Base-by-base conservation (phyloP, 164 flowering plant species). In the Echeveria elegans region DNA sequence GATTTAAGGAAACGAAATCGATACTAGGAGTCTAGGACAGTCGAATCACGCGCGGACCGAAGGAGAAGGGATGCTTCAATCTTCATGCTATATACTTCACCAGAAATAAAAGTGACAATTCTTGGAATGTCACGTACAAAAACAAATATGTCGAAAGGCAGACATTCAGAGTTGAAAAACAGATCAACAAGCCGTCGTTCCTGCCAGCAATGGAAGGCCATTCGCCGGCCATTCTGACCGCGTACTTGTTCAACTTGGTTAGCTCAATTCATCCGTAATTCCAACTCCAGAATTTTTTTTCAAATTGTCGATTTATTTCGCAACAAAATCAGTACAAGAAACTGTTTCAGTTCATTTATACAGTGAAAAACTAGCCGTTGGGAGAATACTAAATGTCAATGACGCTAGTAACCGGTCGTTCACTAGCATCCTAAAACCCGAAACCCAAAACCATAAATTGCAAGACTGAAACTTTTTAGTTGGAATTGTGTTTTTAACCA, bases 51-150 rank as follows among this genome's bases (percentile, higher is more conserved):
- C 56, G 1, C 84, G 87, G 92, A 52, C 84, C n/a, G 92, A 87
- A 78, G 92, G 89, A 63, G 88, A 87, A 80, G 92, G 92, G 59
- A 84, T 86, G 88, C 77, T 85, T 41, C n/a, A n/a, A n/a, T n/a
- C n/a, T n/a, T n/a, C 89, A 85, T 72, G 84, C 88, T 5, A 24
- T 87, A 23, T 77, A 85, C 66, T 85, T 85, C 37, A 36, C 28
- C 41, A 73, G 48, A 77, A 75, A 24, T 56, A 29, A 9, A 24
- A 12, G 43, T 58, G 69, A 31, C 56, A 24, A 23, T 40, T 16
- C 41, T 3, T 79, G 89, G 88, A 76, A 1, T 5, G 66, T 82
- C 30, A 64, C 66, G 5, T 87, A 87, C 80, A 82, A 78, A 3
- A 88, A 88, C 79, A 84, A 67, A 76, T 66, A 80, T 14, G 86